Percentiles rank a stretch among this genome's conserved stretches.
Evolutionary conservation across 1,284 basidiomycete species (phyloP).

Genomic region (Wolfiporia cocos): DNA sequence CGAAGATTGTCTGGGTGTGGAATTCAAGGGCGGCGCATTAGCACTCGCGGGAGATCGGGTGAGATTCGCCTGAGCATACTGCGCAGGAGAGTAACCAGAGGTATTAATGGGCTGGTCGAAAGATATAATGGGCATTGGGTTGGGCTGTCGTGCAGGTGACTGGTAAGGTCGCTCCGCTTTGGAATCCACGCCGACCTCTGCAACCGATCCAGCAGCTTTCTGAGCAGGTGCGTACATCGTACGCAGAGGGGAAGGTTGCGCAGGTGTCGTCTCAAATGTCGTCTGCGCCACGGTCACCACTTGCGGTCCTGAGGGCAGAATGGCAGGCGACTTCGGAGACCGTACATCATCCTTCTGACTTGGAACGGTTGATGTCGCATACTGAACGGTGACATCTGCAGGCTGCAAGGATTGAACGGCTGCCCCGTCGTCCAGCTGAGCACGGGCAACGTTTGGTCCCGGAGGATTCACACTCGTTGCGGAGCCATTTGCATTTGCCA

Average conservation of each 20-base stretch:
- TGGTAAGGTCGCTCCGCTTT: background rate
- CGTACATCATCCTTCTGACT: constrained; percentile 1
- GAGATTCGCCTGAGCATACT: constrained; percentile 9
- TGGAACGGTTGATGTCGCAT: background rate
- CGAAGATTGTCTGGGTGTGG: constrained; percentile 24
- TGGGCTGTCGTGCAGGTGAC: background rate
- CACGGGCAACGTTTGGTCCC: background rate
- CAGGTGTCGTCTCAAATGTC: constrained; percentile 4
- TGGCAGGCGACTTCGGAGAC: constrained; percentile 3
- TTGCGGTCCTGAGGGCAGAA: constrained; percentile 1
- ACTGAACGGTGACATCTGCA: constrained; percentile 1
- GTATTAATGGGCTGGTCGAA: background rate
- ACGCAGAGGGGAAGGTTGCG: background rate
- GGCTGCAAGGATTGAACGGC: background rate
- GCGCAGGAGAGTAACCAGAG: constrained; percentile 11
- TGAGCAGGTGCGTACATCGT: background rate
- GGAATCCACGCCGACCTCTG: background rate
- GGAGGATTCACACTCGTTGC: too few relatives aligned
- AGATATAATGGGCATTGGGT: background rate
- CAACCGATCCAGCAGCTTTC: background rate
- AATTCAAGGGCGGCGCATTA: constrained; percentile 10
- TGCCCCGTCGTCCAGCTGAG: background rate
- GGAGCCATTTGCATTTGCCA: too few relatives aligned
- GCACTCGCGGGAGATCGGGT: constrained; percentile 15
- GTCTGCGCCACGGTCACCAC: constrained; percentile 4